These are phyloP conservation scores for Piper longum DNA, from an alignment of 164 flowering plant genomes.

Conservation along the genomic window DNA sequence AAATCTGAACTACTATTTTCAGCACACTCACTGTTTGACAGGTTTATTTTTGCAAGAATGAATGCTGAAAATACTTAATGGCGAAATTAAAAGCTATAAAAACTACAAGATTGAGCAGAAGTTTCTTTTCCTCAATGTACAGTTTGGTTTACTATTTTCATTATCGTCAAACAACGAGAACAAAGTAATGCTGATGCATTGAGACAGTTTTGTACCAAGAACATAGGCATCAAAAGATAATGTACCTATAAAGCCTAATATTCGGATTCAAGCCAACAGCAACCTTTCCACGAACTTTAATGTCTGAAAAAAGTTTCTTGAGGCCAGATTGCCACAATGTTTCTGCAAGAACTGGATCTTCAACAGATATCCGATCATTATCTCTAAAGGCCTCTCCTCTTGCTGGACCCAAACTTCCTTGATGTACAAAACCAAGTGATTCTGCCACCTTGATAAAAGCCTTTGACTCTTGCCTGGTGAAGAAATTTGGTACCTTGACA, in stretches of 20 bases:
- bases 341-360: conserved; percentile 69
- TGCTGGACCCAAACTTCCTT: conserved; percentile 89
- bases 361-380: conserved; percentile 67
- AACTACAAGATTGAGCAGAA: too few species aligned
- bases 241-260: conserved; percentile 85
- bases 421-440: conserved; percentile 64
- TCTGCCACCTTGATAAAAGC: conserved; percentile 65
- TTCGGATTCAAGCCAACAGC: conserved; percentile 94
- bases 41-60: too few species aligned
- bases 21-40: too few species aligned
- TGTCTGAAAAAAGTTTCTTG: conserved; percentile 37
- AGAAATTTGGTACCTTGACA: conserved; percentile 59
- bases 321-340: conserved; percentile 78
- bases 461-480: conserved; percentile 60
- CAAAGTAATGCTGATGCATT: too few species aligned
- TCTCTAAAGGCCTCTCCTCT: conserved; percentile 93
- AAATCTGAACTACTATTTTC: too few species aligned
- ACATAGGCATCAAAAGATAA: neutral
- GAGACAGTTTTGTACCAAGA: neutral
- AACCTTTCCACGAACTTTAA: conserved; percentile 62
- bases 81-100: too few species aligned
- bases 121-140: too few species aligned
- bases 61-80: too few species aligned
- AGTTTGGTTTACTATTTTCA: too few species aligned
- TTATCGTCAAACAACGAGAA: too few species aligned